Evolutionary conservation across 2,329 filamentous ascomycete species (phyloP).

Genomic region (Colletotrichum scovillei): DNA sequence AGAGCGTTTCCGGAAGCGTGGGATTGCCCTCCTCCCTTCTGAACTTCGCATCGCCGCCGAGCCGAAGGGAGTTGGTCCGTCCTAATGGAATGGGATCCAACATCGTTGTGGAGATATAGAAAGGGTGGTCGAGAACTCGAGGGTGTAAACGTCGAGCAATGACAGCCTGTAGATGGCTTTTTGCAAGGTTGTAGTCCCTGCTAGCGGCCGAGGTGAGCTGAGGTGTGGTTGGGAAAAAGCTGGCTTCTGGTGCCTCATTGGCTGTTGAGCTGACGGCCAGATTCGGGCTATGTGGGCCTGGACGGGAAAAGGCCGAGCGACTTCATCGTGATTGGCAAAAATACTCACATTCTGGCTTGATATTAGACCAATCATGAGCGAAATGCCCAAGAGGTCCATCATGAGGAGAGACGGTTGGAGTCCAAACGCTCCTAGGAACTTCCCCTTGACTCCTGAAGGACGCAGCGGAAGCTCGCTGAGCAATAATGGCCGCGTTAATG

Average conservation of each 20-base stretch:
- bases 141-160: conserved; percentile 46
- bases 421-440: not conserved
- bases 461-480: not conserved
- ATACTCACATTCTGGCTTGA: conserved; percentile 10
- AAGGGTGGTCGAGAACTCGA: conserved; percentile 40
- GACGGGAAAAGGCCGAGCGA: conserved; percentile 13
- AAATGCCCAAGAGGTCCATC: not conserved
- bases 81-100: conserved; percentile 24
- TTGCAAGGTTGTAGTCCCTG: conserved; percentile 40
- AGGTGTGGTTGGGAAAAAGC: conserved; percentile 47
- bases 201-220: conserved; percentile 46
- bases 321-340: conserved; percentile 33
- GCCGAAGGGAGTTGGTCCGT: conserved; percentile 13
- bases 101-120: conserved; percentile 10
- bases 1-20: conserved; percentile 24
- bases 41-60: conserved; percentile 27
- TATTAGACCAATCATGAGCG: conserved; percentile 28
- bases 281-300: conserved; percentile 21
- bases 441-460: conserved; percentile 16
- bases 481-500: conserved; percentile 21
- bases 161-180: conserved; percentile 46
- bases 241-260: conserved; percentile 45
- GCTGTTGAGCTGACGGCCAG: conserved; percentile 37
- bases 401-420: conserved; percentile 21
- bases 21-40: conserved; percentile 11